Percentiles rank a stretch among this genome's conserved stretches.
Conservation (phyloP, 345 rosid species). For the Noccaea bulbosa region DNA sequence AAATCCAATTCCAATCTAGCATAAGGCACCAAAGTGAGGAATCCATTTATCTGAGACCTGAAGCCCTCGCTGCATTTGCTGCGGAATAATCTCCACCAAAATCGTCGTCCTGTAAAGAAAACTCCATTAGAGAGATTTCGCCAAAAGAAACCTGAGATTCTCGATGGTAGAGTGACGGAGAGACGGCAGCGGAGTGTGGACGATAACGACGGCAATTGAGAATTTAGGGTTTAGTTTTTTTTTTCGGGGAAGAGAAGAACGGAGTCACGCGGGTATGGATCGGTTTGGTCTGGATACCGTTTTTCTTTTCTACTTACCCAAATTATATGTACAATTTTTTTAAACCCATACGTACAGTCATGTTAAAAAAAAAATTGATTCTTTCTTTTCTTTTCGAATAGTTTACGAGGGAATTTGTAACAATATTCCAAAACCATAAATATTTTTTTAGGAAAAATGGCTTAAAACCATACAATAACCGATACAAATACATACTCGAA, state of each 20-base stretch:
- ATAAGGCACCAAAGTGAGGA: neutral
- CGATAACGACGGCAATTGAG: conserved; percentile 27
- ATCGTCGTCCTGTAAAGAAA: conserved; percentile 71
- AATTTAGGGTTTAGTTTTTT: conserved; percentile 35
- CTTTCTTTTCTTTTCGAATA: too few relatives aligned
- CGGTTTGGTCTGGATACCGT: neutral
- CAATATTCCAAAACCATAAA: too few relatives aligned
- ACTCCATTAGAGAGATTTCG: conserved; percentile 30
- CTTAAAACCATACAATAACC: too few relatives aligned
- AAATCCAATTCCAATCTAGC: neutral
- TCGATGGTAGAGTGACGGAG: conserved; percentile 12
- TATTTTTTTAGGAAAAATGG: too few relatives aligned
- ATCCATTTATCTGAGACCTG: conserved; percentile 51
- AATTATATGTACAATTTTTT: too few relatives aligned
- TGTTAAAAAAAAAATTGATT: too few relatives aligned
- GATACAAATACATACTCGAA: too few relatives aligned
- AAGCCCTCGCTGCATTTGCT: conserved; percentile 47
- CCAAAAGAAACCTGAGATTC: conserved; percentile 1
- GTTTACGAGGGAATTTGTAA: too few relatives aligned
- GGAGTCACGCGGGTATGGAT: conserved; percentile 15
- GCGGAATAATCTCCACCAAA: conserved; percentile 83
- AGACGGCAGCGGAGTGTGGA: conserved; percentile 8
- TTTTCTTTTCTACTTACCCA: too few relatives aligned
- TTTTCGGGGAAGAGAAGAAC: conserved; percentile 6
- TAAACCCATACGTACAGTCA: too few relatives aligned